Percentiles rank a stretch among this genome's conserved stretches.
phyloP scores from a whole-genome alignment of 2,329 filamentous ascomycete species.

The Rutstroemia sp. region DNA sequence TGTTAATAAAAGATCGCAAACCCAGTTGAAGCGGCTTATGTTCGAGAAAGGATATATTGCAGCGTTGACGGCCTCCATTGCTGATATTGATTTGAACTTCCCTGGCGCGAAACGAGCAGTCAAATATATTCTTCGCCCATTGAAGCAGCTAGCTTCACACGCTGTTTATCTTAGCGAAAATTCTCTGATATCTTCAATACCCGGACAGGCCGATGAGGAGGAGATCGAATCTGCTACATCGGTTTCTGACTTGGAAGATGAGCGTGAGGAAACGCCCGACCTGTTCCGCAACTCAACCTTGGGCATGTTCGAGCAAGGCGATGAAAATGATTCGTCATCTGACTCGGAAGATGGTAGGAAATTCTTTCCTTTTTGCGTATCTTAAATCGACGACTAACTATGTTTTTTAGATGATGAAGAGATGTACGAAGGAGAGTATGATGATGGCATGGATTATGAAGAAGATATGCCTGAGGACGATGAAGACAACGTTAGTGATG shows the following conservation, averaged over 20 bases:
- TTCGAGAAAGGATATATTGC: constrained; percentile 95
- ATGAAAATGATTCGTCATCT: constrained; percentile 75
- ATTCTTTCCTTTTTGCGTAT: neutral
- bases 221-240: constrained; percentile 84
- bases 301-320: constrained; percentile 83
- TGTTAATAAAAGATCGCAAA: constrained; percentile 52
- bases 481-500: constrained; percentile 82
- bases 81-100: constrained; percentile 92
- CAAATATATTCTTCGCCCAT: constrained; percentile 88
- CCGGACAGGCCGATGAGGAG: constrained; percentile 70
- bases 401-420: constrained; percentile 65
- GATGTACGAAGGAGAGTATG: constrained; percentile 88
- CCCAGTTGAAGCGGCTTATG: constrained; percentile 88
- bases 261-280: constrained; percentile 91
- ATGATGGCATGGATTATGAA: constrained; percentile 87
- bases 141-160: constrained; percentile 80
- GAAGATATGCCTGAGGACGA: constrained; percentile 73
- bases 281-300: constrained; percentile 93
- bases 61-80: constrained; percentile 82
- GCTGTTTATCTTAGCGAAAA: constrained; percentile 75
- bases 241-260: constrained; percentile 78
- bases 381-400: constrained; percentile 23
- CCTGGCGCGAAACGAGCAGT: constrained; percentile 88
- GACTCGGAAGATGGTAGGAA: constrained; percentile 50
- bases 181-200: constrained; percentile 55